Evolutionary conservation across 2,329 filamentous ascomycete species (phyloP).

Genomic region (Colletotrichum spinosum): DNA sequence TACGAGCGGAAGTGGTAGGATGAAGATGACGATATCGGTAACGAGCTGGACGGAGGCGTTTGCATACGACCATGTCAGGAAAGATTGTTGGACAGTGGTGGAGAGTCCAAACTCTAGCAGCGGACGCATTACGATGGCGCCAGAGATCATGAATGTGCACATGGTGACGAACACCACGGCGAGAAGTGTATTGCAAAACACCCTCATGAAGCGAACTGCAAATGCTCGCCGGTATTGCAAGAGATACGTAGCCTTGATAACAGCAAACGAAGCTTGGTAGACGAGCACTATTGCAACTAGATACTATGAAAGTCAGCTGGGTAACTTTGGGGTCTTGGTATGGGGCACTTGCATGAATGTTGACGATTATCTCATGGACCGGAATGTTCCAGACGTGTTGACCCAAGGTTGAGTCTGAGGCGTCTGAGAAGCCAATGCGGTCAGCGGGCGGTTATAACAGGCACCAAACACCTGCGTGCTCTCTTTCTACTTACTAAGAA

Average conservation of each 20-base stretch:
- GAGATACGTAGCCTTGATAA: neutral
- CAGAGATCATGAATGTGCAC: neutral
- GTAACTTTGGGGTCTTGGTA: neutral
- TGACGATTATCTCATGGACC: neutral
- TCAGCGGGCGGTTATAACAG: too few species aligned
- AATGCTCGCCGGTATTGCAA: conserved; percentile 1
- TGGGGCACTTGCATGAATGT: neutral
- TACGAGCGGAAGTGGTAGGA: conserved; percentile 27
- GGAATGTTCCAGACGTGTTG: neutral
- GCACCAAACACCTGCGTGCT: rapidly evolving
- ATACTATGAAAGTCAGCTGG: neutral
- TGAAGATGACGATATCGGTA: conserved; percentile 36
- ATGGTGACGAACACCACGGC: neutral
- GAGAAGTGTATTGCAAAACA: neutral
- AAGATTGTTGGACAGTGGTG: neutral
- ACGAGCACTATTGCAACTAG: neutral
- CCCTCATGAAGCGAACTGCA: neutral
- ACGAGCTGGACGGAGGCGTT: conserved; percentile 12
- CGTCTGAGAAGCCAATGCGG: neutral
- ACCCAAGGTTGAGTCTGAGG: neutral
- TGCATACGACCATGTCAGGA: neutral
- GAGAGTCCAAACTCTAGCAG: neutral
- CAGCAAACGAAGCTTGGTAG: neutral
- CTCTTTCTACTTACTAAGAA: neutral
- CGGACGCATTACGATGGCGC: neutral